Percentiles rank a stretch among this genome's conserved stretches.
phyloP scores from a whole-genome alignment of 257 asterid species.

The Petrea volubilis region DNA sequence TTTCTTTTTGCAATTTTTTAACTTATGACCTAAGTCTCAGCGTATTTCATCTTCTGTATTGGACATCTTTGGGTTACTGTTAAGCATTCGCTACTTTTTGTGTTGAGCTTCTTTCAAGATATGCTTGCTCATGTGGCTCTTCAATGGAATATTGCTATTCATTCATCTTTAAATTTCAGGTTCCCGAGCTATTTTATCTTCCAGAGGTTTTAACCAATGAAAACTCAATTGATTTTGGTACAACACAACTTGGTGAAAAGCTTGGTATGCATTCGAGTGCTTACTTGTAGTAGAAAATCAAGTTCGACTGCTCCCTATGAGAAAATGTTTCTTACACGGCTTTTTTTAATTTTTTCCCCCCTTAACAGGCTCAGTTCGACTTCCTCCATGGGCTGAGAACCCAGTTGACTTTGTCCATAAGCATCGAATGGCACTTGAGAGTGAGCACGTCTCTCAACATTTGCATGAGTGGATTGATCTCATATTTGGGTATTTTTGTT shows the following conservation, averaged over 20 bases:
- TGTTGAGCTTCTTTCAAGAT: conserved; percentile 26
- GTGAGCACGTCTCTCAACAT: conserved; percentile 92
- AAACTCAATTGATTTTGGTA: conserved; percentile 81
- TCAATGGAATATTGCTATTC: conserved; percentile 13
- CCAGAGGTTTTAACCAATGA: conserved; percentile 83
- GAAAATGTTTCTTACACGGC: conserved; percentile 15
- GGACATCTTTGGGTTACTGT: conserved; percentile 7
- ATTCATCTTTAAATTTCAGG: conserved; percentile 46
- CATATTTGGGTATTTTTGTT: conserved; percentile 77
- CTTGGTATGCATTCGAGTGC: conserved; percentile 57
- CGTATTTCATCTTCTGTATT: conserved; percentile 15
- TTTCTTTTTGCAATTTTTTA: background rate
- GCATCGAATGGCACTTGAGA: conserved; percentile 96
- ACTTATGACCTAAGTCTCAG: background rate
- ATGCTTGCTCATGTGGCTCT: conserved; percentile 3
- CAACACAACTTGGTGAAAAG: conserved; percentile 88
- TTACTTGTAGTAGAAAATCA: conserved; percentile 19
- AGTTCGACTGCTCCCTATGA: conserved; percentile 3
- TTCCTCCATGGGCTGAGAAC: conserved; percentile 95
- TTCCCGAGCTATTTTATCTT: conserved; percentile 90
- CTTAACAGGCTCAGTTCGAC: conserved; percentile 66
- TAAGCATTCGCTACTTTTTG: conserved; percentile 13
- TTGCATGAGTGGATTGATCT: conserved; percentile 97
- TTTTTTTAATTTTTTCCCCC: conserved; percentile 21
- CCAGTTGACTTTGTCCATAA: conserved; percentile 93